These are phyloP conservation scores for Starmerella khaoyaiensis DNA, from an alignment of 805 yeast genomes.

Conservation along the genomic window DNA sequence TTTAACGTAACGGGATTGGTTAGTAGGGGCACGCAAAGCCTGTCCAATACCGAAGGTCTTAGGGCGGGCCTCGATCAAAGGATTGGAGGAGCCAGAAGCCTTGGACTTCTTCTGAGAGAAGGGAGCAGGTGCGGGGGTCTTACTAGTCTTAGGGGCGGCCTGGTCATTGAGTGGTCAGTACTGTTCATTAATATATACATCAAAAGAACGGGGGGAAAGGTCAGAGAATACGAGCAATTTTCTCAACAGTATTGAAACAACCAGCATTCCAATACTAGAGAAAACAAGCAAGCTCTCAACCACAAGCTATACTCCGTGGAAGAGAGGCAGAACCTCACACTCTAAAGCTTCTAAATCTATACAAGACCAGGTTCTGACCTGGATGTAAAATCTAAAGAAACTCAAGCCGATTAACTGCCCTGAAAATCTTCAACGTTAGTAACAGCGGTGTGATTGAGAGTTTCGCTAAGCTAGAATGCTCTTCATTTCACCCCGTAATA, in stretches of 20 bases:
- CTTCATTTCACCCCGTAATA: neutral
- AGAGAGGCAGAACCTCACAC: slow-evolving; percentile 22
- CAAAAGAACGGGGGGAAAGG: slow-evolving; percentile 1
- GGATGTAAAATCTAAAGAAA: neutral
- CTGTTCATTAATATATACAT: slow-evolving; percentile 11
- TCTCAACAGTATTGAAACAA: neutral
- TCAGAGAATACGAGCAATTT: slow-evolving; percentile 8
- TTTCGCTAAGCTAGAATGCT: neutral
- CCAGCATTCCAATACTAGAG: neutral
- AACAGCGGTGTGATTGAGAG: slow-evolving; percentile 11
- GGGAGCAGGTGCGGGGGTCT: slow-evolving; percentile 85
- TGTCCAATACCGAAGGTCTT: slow-evolving; percentile 96
- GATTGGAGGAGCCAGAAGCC: slow-evolving; percentile 42
- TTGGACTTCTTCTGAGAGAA: slow-evolving; percentile 31
- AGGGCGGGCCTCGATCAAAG: slow-evolving; percentile 80
- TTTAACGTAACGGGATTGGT: slow-evolving; percentile 92
- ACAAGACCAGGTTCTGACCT: neutral
- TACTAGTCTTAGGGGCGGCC: slow-evolving; percentile 59
- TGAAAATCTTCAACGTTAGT: slow-evolving; percentile 14
- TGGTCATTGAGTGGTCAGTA: slow-evolving; percentile 27
- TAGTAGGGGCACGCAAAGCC: slow-evolving; percentile 84
- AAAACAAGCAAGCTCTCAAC: slow-evolving; percentile 16
- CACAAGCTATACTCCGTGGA: slow-evolving; percentile 24
- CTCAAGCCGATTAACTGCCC: slow-evolving; percentile 19
- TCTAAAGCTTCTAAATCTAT: slow-evolving; percentile 12